A percentile compares a stretch with the other conserved stretches of the same genome.
phyloP scores from a whole-genome alignment of 805 yeast genomes.

The Teunomyces aglyptinius region DNA sequence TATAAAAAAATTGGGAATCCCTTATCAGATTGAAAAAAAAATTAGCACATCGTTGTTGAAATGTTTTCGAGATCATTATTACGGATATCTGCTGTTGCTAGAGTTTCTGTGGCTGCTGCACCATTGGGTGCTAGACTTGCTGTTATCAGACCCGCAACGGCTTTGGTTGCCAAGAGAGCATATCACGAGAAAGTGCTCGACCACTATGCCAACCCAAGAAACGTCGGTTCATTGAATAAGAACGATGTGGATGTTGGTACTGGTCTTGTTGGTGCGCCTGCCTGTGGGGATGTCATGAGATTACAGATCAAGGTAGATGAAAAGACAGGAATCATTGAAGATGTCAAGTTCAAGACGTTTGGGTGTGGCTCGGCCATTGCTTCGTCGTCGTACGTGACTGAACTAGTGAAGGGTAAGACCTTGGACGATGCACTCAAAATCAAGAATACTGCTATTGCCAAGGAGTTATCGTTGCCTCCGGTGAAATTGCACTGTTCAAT shows the following conservation, averaged over 20 bases:
- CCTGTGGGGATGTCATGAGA: slow-evolving; percentile 99
- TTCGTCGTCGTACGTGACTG: slow-evolving; percentile 91
- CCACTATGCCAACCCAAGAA: slow-evolving; percentile 95
- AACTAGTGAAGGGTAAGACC: slow-evolving; percentile 90
- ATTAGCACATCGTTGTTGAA: slow-evolving; percentile 1
- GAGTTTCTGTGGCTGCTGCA: background rate
- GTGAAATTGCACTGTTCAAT: slow-evolving; percentile 96
- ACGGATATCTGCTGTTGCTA: slow-evolving; percentile 12
- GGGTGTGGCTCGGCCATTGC: slow-evolving; percentile 99
- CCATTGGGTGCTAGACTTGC: slow-evolving; percentile 3
- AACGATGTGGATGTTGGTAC: slow-evolving; percentile 79
- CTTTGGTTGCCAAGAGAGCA: slow-evolving; percentile 21
- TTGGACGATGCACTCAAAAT: slow-evolving; percentile 90
- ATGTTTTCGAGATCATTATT: slow-evolving; percentile 28
- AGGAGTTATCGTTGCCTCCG: slow-evolving; percentile 92
- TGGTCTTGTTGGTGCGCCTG: slow-evolving; percentile 98
- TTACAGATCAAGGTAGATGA: slow-evolving; percentile 92
- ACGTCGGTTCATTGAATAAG: slow-evolving; percentile 91
- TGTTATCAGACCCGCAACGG: background rate
- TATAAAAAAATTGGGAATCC: slow-evolving; percentile 3
- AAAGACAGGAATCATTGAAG: slow-evolving; percentile 84
- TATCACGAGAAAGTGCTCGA: slow-evolving; percentile 94
- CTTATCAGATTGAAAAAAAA: slow-evolving; percentile 1
- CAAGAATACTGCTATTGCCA: slow-evolving; percentile 92
- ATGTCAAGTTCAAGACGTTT: slow-evolving; percentile 96